Evolutionary conservation across 2,329 filamentous ascomycete genomes (phyloP), one percentile per base, ranked within the genome.

Genomic region (Kalmusia sp.): DNA sequence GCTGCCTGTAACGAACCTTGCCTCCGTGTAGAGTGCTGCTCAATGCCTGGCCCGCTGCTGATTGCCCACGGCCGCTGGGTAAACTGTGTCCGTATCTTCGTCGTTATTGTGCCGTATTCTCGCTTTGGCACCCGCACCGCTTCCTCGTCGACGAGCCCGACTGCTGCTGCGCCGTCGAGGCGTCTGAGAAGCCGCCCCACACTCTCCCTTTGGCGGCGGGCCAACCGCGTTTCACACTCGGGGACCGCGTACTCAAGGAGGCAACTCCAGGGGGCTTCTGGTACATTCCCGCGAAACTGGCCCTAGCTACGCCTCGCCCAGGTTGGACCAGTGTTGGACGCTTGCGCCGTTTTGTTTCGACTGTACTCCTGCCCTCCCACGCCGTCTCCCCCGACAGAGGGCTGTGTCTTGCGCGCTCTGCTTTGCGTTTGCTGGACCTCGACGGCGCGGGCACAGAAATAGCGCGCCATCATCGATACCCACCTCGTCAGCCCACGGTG

Each of bases 401-500:
- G 33, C 33, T 8, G 33, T 7, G 6, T 22, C n/a, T 15, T 43
- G 37, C 12, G 34, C 34, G 21, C 3, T 24, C 21, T 6, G 38
- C 17, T 12, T 22, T 28, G 4, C 11, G 17, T 17, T n/a, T 5
- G 40, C 40, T 44, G n/a, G 9, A 37, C 34, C 7, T 21, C 22
- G 27, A 17, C 40, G 40, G 40, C 22, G 38, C 38, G 21, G 40
- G 21, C 33, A 19, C 31, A 14, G 14, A 19, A 35, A 38, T 27
- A 27, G 35, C 15, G 24, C 17, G 11, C 6, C 33, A 30, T 43
- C 46, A 40, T 33, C 33, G 7, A 46, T 51, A 49, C 51, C 55
- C 51, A 59, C 49, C 17, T n/a, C 35, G 31, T 50, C 57, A 49
- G 53, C 58, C 41, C 31, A 54, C 51, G 39, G 52, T 52, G 48